Percentiles rank a stretch among this genome's conserved stretches.
Conservation (phyloP, 2,329 filamentous ascomycete genomes). For the Claviceps capensis region DNA sequence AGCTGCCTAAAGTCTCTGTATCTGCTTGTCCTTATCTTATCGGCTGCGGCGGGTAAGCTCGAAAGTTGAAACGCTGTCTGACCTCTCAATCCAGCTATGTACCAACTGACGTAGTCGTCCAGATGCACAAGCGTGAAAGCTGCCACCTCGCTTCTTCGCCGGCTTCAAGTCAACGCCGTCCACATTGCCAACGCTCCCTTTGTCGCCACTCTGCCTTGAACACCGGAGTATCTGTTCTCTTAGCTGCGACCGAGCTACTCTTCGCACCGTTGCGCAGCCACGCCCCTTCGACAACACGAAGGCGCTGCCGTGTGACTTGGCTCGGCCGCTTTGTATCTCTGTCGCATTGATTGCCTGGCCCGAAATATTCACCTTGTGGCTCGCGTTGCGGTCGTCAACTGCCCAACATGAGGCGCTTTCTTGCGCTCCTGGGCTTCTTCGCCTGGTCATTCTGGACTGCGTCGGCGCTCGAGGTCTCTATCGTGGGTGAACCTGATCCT, state of each 20-base stretch:
- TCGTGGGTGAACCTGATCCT: slow-evolving; percentile 17
- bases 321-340: not conserved
- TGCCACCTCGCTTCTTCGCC: not conserved
- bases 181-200: not conserved
- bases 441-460: slow-evolving; percentile 40
- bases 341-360: not conserved
- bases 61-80: too few species aligned
- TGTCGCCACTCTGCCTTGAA: too few species aligned
- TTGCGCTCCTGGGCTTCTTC: slow-evolving; percentile 33
- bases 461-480: slow-evolving; percentile 41
- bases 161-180: too few species aligned
- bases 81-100: too few species aligned
- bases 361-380: not conserved
- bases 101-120: not conserved
- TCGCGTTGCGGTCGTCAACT: slow-evolving; percentile 3
- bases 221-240: too few species aligned
- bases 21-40: not conserved
- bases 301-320: not conserved
- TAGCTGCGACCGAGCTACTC: too few species aligned
- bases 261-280: too few species aligned
- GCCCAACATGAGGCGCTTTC: slow-evolving; percentile 39
- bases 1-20: not conserved
- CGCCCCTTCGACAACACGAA: too few species aligned
- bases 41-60: not conserved
- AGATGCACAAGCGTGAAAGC: not conserved